These are phyloP conservation scores for Entonaema liquescens DNA, from an alignment of 495 filamentous ascomycete species.

Conservation along the genomic window DNA sequence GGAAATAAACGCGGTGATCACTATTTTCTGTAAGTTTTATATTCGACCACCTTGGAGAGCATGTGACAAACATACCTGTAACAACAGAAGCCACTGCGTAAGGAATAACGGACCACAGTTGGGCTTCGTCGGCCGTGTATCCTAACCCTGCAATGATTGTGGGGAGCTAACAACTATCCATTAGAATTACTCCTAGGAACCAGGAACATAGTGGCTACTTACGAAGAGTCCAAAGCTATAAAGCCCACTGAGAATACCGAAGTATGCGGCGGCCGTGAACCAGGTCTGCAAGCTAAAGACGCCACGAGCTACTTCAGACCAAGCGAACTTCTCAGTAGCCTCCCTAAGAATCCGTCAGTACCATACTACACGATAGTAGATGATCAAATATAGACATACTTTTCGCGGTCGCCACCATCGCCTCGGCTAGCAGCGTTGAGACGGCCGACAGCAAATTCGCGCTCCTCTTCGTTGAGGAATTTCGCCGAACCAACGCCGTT, in stretches of 20 bases:
- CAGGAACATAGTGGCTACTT: conserved; percentile 21
- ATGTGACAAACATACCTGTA: conserved; percentile 55
- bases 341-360: conserved; percentile 29
- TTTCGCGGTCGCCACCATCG: conserved; percentile 44
- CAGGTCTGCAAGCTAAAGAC: conserved; percentile 67
- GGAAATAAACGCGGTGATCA: conserved; percentile 55
- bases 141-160: conserved; percentile 73
- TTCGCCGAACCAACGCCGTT: conserved; percentile 64
- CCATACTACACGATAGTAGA: conserved; percentile 10
- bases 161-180: conserved; percentile 67
- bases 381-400: conserved; percentile 24
- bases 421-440: conserved; percentile 46
- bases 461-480: conserved; percentile 61
- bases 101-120: conserved; percentile 73
- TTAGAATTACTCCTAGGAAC: conserved; percentile 30
- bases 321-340: conserved; percentile 64
- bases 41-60: conserved; percentile 49
- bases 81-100: conserved; percentile 68
- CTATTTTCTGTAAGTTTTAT: conserved; percentile 31
- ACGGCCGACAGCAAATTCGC: conserved; percentile 50
- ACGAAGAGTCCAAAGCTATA: conserved; percentile 65
- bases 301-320: conserved; percentile 69
- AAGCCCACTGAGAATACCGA: conserved; percentile 54
- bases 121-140: conserved; percentile 68
- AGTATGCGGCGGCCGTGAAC: conserved; percentile 59